Percentiles rank a stretch among this genome's conserved stretches.
phyloP scores from a whole-genome alignment of 1,284 basidiomycete species.

The Erythrobasidium hasegawianum region DNA sequence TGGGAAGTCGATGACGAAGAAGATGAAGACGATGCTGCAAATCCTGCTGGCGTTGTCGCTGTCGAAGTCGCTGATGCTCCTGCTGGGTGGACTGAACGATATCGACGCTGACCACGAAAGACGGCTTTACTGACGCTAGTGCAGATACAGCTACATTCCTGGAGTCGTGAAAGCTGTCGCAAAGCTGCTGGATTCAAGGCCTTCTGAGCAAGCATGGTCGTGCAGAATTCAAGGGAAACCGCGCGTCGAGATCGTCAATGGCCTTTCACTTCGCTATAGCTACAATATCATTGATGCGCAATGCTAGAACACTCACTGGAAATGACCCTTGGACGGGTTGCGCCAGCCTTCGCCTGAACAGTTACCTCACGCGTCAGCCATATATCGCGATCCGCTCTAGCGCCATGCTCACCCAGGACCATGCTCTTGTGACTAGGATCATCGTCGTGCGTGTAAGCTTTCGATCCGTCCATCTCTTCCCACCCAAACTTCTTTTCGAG shows the following conservation, averaged over 20 bases:
- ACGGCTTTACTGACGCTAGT: not conserved
- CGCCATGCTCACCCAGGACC: slow-evolving; percentile 6
- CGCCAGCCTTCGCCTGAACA: not conserved
- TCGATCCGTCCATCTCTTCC: slow-evolving; percentile 26
- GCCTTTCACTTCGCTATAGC: not conserved
- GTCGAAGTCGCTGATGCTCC: slow-evolving; percentile 4
- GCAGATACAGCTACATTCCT: not conserved
- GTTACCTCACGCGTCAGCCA: not conserved
- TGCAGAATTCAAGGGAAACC: no score
- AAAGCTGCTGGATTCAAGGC: not conserved
- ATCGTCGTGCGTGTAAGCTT: slow-evolving; percentile 30
- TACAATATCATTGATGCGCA: not conserved
- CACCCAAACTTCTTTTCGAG: slow-evolving; percentile 33
- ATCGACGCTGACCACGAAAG: not conserved
- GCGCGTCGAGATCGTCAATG: no score
- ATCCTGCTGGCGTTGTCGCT: not conserved
- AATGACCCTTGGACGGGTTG: not conserved
- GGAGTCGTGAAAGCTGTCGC: not conserved
- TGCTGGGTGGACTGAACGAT: not conserved
- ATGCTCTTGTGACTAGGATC: slow-evolving; percentile 33
- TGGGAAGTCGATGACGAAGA: not conserved
- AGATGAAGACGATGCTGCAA: not conserved
- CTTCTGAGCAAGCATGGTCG: not conserved
- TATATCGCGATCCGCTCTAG: not conserved
- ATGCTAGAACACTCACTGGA: not conserved